A percentile compares a stretch with the other conserved stretches of the same genome.
These are phyloP conservation scores for Umbellularia californica DNA, from an alignment of 164 flowering plant genomes.

Conservation along the genomic window DNA sequence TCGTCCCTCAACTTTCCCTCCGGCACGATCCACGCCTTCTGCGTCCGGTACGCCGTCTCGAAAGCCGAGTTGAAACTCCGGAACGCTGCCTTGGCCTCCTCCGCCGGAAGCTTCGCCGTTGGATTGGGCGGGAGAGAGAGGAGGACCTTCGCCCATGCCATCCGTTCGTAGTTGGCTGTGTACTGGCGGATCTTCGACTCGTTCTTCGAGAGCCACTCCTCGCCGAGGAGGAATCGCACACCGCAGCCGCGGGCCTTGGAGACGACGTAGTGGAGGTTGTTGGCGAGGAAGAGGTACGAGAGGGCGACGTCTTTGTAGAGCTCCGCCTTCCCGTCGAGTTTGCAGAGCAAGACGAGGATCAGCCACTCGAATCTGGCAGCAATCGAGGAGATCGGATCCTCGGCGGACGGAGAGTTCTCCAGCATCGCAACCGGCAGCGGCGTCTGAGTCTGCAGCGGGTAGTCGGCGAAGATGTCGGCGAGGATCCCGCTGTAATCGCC, in stretches of 20 bases:
- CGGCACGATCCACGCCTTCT: slow-evolving; percentile 36
- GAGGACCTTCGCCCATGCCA: slow-evolving; percentile 52
- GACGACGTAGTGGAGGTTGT: slow-evolving; percentile 57
- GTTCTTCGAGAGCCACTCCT: slow-evolving; percentile 48
- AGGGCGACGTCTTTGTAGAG: slow-evolving; percentile 44
- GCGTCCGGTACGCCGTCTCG: slow-evolving; percentile 42
- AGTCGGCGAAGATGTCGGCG: slow-evolving; percentile 43
- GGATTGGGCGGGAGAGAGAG: slow-evolving; percentile 35
- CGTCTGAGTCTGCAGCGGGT: slow-evolving; percentile 24
- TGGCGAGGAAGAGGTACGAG: slow-evolving; percentile 57
- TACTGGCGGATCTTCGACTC: slow-evolving; percentile 42
- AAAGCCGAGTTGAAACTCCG: slow-evolving; percentile 41
- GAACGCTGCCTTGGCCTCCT: slow-evolving; percentile 32
- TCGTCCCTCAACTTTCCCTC: slow-evolving; percentile 51
- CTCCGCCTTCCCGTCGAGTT: slow-evolving; percentile 52
- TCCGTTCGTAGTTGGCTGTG: slow-evolving; percentile 39
- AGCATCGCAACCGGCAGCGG: not conserved
- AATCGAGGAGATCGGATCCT: slow-evolving; percentile 16
- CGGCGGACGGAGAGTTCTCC: slow-evolving; percentile 12
- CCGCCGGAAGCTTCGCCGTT: slow-evolving; percentile 21
- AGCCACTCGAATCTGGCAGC: slow-evolving; percentile 49
- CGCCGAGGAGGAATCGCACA: slow-evolving; percentile 51
- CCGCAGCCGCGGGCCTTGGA: slow-evolving; percentile 38
- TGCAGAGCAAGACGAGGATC: slow-evolving; percentile 54
- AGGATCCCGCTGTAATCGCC: slow-evolving; percentile 44